Evolutionary conservation across 2,329 filamentous ascomycete genomes (phyloP), one percentile per base, ranked within the genome.

Genomic region (Colletotrichum higginsianum): DNA sequence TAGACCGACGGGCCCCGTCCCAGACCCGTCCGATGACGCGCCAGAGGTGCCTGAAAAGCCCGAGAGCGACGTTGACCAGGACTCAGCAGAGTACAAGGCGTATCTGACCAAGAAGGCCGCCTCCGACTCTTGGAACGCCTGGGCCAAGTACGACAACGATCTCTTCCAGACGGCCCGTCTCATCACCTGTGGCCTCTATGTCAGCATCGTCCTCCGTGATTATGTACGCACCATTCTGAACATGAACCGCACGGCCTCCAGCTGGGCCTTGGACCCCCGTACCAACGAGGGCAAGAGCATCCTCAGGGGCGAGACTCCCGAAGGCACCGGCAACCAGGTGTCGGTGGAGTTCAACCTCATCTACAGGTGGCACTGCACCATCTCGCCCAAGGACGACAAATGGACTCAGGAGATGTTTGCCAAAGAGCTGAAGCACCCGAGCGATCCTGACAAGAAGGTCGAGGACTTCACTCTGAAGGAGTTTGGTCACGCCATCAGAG

Each of bases 161-260:
- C 75, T 84, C 6, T 84, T 84, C 73, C 78, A 84, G 26, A 83
- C 80, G 2, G 80, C 76, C 8, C 76, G 81, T 18, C 78, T 83
- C 30, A 83, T 90, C 61, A 88, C 85, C 0, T 88, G 86, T 56
- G 88, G 88, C 57, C 82, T 90, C 35, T 90, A 88, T 75, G 85
- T 89, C 72, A 89, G 89, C 77, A 85, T 83, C 21, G 77, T 81
- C 7, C 74, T 84, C 2, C 77, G 79, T 64, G 83, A 85, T 69
- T 85, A 85, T 52, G 75, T 84, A 8, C 77, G 82, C 2, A 79
- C 79, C 1, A 79, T 83, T 0, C 77, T 82, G 57, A 81, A 81
- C 16, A 79, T 92, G 70, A 91, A 92, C 76, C 83, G 88, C 1
- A 79, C 76, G 3, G 21, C 66, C 4, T 73, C 73, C 2, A 73